Conservation (phyloP, 768 basidiomycete species). For the Lentinula sp. region DNA sequence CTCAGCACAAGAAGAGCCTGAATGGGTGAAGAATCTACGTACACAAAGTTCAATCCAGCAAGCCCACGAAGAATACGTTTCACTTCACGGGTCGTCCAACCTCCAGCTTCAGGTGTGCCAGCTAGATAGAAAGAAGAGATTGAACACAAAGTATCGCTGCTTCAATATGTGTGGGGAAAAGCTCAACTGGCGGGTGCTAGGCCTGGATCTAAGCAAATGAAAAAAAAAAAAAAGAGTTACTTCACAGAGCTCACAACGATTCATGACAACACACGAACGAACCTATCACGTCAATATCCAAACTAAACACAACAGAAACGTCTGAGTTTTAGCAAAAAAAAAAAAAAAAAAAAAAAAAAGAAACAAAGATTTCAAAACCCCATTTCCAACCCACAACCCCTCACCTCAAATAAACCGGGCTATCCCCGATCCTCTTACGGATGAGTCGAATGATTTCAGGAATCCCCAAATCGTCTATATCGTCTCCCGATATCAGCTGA, state of each 20-base stretch:
- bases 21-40: constrained; percentile 16
- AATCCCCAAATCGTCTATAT: constrained; percentile 78
- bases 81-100: constrained; percentile 79
- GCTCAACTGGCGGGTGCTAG: constrained; percentile 72
- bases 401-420: constrained; percentile 73
- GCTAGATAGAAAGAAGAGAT: constrained; percentile 31
- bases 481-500: constrained; percentile 71
- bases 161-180: background rate
- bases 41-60: constrained; percentile 77
- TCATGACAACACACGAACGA: constrained; percentile 7
- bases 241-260: background rate
- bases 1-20: background rate
- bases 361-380: too few species aligned
- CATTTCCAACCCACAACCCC: constrained; percentile 7
- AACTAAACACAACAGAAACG: background rate
- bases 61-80: constrained; percentile 78
- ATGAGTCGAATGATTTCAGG: constrained; percentile 66
- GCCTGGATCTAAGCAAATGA: constrained; percentile 49
- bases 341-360: too few species aligned
- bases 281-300: constrained; percentile 80
- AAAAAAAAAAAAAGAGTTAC: background rate
- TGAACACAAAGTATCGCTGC: background rate
- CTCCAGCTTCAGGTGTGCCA: constrained; percentile 80
- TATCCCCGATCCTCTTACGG: constrained; percentile 61
- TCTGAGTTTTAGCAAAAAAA: too few species aligned